phyloP scores from a whole-genome alignment of 257 asterid genomes.

The Solanum lignicaule region DNA sequence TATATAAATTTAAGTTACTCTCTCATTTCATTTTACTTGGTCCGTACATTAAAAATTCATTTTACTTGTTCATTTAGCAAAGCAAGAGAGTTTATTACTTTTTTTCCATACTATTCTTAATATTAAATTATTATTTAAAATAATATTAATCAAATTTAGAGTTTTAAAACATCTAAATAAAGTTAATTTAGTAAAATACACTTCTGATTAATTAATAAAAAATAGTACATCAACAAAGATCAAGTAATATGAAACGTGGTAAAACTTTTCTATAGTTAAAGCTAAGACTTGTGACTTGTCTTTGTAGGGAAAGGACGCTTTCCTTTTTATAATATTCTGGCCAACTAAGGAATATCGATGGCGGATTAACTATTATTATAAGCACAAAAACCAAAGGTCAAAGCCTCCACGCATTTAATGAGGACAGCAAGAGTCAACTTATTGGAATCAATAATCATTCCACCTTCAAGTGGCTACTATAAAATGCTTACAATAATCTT shows the following conservation, averaged over 20 bases:
- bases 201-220: too few relatives aligned
- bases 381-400: not conserved
- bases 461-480: not conserved
- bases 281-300: not conserved
- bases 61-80: not conserved
- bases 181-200: too few relatives aligned
- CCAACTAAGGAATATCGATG: not conserved
- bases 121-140: too few relatives aligned
- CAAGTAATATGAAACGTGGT: too few relatives aligned
- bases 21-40: not conserved
- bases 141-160: too few relatives aligned
- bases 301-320: not conserved
- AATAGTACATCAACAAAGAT: too few relatives aligned
- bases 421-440: not conserved
- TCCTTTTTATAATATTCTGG: not conserved
- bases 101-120: too few relatives aligned
- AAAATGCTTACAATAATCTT: not conserved
- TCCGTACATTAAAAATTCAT: not conserved
- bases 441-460: not conserved
- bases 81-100: not conserved
- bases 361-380: not conserved
- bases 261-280: not conserved
- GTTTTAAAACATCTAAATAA: too few relatives aligned
- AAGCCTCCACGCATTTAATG: not conserved
- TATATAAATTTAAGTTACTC: not conserved